phyloP scores from a whole-genome alignment of 331 rosid species.

The Erythrophleum ivorense region DNA sequence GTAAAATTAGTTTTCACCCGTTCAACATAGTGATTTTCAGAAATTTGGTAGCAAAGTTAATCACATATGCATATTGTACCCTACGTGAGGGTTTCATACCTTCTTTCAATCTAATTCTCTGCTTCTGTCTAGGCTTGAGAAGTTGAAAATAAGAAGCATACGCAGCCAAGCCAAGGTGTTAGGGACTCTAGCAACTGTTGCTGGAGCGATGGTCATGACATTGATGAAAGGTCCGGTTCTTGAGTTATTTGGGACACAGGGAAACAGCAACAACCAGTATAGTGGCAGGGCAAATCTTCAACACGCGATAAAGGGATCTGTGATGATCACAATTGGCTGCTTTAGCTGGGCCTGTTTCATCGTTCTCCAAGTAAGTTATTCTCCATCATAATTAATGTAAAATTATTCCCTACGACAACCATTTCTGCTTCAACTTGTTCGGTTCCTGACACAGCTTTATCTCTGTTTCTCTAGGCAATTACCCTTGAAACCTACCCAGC shows the following conservation, averaged over 20 bases:
- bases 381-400: not conserved
- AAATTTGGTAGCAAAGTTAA: not conserved
- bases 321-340: slow-evolving; percentile 76
- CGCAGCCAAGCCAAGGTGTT: slow-evolving; percentile 83
- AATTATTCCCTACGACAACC: not conserved
- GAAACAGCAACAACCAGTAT: slow-evolving; percentile 35
- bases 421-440: not conserved
- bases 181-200: slow-evolving; percentile 78
- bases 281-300: slow-evolving; percentile 43
- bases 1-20: not conserved
- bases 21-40: not conserved
- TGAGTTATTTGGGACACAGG: slow-evolving; percentile 55
- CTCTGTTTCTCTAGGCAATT: slow-evolving; percentile 54
- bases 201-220: slow-evolving; percentile 90
- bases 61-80: not conserved
- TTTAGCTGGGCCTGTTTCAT: slow-evolving; percentile 83
- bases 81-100: not conserved
- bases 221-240: slow-evolving; percentile 78
- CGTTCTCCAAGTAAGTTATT: slow-evolving; percentile 66
- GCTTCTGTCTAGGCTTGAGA: slow-evolving; percentile 65
- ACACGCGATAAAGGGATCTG: slow-evolving; percentile 61
- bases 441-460: slow-evolving; percentile 15
- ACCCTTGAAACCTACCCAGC: slow-evolving; percentile 84
- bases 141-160: slow-evolving; percentile 58
- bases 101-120: not conserved